Percentiles rank a stretch among this genome's conserved stretches.
Evolutionary conservation across 768 basidiomycete species (phyloP).

Genomic region (Pulveroboletus ravenelii): DNA sequence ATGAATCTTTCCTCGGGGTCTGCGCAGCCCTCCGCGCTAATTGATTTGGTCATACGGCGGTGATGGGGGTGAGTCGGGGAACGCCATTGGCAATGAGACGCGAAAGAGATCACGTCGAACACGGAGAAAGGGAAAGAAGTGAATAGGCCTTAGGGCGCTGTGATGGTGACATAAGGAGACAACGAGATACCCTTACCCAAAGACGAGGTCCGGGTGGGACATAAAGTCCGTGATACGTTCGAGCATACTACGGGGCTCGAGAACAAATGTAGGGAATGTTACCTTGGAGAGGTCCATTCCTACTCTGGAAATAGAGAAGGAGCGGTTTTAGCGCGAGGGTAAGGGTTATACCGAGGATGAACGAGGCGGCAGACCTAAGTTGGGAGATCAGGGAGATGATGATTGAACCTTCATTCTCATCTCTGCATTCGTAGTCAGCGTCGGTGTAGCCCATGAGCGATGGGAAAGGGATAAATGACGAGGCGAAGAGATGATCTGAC

Average conservation of each 20-base stretch:
- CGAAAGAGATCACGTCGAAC: neutral
- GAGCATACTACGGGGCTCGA: constrained; percentile 95
- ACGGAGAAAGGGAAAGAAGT: neutral
- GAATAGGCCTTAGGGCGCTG: constrained; percentile 20
- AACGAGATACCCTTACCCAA: constrained; percentile 58
- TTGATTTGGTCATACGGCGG: constrained; percentile 30
- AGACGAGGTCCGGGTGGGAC: constrained; percentile 96
- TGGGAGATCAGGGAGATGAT: constrained; percentile 86
- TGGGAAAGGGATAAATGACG: neutral
- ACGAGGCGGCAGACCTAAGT: constrained; percentile 52
- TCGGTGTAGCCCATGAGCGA: constrained; percentile 29
- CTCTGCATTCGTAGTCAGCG: constrained; percentile 49
- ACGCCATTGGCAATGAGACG: neutral
- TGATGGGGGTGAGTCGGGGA: neutral
- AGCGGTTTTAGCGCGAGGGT: constrained; percentile 8
- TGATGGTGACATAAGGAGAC: constrained; percentile 12
- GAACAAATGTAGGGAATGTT: constrained; percentile 90
- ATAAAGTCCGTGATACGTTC: constrained; percentile 99
- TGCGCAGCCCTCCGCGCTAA: constrained; percentile 72
- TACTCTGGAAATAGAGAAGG: constrained; percentile 46
- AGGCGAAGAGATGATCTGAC: constrained; percentile 5
- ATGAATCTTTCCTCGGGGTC: constrained; percentile 90
- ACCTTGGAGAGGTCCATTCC: constrained; percentile 97
- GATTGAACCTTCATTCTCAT: constrained; percentile 91
- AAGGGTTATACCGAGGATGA: neutral